Evolutionary conservation across 148 eudicot genomes (phyloP).

Genomic region (Chenopodium quinoa): DNA sequence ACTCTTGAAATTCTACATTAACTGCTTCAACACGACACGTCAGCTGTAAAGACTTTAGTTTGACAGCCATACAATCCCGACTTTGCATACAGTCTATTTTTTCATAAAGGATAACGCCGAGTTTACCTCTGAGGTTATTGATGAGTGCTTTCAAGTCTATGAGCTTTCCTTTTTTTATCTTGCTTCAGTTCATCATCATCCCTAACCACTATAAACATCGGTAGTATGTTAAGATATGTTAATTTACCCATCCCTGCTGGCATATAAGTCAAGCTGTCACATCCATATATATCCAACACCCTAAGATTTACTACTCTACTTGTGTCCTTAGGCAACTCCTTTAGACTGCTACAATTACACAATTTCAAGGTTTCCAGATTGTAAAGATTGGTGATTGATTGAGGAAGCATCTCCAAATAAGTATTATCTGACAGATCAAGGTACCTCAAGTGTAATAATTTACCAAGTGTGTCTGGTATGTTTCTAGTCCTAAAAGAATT

Average conservation of each 20-base stretch:
- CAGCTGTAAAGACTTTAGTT: too few species aligned
- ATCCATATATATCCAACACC: not conserved
- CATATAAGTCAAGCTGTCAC: slow-evolving; percentile 5
- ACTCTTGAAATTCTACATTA: too few species aligned
- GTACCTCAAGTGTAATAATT: too few species aligned
- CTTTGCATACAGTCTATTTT: too few species aligned
- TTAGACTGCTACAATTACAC: not conserved
- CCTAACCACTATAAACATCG: not conserved
- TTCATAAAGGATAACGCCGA: not conserved
- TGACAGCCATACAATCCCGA: too few species aligned
- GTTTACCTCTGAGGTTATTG: slow-evolving; percentile 10
- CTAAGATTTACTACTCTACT: slow-evolving; percentile 23
- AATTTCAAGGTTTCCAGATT: too few species aligned
- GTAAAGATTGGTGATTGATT: too few species aligned
- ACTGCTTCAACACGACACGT: too few species aligned
- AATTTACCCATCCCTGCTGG: slow-evolving; percentile 17
- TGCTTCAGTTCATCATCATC: not conserved
- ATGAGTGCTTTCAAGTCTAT: not conserved
- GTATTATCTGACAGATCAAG: too few species aligned
- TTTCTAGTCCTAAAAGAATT: too few species aligned
- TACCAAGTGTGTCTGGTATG: too few species aligned
- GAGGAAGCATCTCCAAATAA: too few species aligned
- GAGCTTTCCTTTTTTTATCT: not conserved
- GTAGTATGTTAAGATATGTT: slow-evolving; percentile 17
- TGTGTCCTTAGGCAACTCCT: slow-evolving; percentile 19